phyloP scores from a whole-genome alignment of 257 asterid genomes.

The Knoxia roxburghii region DNA sequence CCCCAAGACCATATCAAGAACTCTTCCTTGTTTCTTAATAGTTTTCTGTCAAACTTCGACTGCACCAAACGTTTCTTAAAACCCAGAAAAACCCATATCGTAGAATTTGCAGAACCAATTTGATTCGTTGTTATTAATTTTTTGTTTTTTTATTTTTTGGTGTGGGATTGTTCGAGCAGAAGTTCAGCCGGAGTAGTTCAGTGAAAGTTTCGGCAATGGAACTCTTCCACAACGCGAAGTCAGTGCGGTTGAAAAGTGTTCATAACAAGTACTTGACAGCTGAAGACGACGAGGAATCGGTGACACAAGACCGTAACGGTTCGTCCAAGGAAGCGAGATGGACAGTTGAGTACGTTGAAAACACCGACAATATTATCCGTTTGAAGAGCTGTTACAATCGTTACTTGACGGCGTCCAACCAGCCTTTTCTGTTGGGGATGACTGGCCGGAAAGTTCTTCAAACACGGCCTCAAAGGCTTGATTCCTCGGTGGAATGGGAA shows the following conservation, averaged over 20 bases:
- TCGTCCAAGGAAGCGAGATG: conserved; percentile 32
- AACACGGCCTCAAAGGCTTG: conserved; percentile 58
- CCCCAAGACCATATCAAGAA: too few relatives aligned
- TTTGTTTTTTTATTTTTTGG: not conserved
- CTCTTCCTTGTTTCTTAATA: not conserved
- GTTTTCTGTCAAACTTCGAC: not conserved
- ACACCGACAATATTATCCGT: conserved; percentile 26
- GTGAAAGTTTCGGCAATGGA: conserved; percentile 32
- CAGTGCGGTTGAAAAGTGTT: conserved; percentile 27
- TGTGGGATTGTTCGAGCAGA: not conserved
- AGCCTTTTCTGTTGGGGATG: conserved; percentile 54
- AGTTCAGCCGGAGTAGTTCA: conserved; percentile 14
- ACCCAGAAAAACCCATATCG: conserved; percentile 3
- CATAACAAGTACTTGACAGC: conserved; percentile 40
- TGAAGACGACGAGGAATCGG: conserved; percentile 38
- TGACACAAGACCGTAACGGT: conserved; percentile 34
- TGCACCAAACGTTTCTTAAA: not conserved
- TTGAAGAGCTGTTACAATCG: conserved; percentile 34
- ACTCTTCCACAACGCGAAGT: conserved; percentile 31
- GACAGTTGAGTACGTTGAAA: conserved; percentile 30
- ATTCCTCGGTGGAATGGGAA: conserved; percentile 93
- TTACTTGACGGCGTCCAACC: conserved; percentile 42
- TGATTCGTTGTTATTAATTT: not conserved
- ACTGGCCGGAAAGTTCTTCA: conserved; percentile 75
- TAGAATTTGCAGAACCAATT: not conserved